These are phyloP conservation scores for Metahyphopichia silvanorum DNA, from an alignment of 805 yeast genomes.

Conservation along the genomic window DNA sequence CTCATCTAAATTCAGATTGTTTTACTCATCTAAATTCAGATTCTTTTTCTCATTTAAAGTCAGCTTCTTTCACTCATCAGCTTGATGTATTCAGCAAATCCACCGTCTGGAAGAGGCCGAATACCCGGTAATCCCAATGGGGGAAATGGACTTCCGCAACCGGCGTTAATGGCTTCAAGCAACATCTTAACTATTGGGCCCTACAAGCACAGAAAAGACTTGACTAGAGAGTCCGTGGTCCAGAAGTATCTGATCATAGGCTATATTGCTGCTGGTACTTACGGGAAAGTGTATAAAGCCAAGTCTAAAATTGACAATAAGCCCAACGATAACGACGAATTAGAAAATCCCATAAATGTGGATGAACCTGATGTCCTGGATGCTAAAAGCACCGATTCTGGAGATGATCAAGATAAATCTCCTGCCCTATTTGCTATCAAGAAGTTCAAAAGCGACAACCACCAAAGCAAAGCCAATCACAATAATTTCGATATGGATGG, in stretches of 20 bases:
- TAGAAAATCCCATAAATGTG: background rate
- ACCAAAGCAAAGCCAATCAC: conserved; percentile 27
- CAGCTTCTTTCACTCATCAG: too few species aligned
- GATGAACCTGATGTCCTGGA: conserved; percentile 1
- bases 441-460: conserved; percentile 84
- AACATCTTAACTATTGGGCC: conserved; percentile 41
- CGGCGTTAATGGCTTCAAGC: conserved; percentile 38
- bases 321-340: conserved; percentile 3
- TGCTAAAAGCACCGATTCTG: conserved; percentile 4
- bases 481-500: conserved; percentile 53
- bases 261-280: conserved; percentile 97
- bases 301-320: conserved; percentile 35
- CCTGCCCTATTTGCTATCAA: conserved; percentile 74
- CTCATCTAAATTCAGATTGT: too few species aligned
- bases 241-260: conserved; percentile 86
- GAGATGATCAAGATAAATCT: conserved; percentile 12
- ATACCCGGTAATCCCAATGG: too few species aligned
- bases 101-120: too few species aligned
- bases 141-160: too few species aligned
- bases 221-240: conserved; percentile 67
- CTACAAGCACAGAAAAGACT: conserved; percentile 53
- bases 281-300: conserved; percentile 94
- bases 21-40: too few species aligned
- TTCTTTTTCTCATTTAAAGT: too few species aligned
- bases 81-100: too few species aligned